Evolutionary conservation across 176 grass and related monocot species (phyloP).

Genomic region (Tuctoria greenei): DNA sequence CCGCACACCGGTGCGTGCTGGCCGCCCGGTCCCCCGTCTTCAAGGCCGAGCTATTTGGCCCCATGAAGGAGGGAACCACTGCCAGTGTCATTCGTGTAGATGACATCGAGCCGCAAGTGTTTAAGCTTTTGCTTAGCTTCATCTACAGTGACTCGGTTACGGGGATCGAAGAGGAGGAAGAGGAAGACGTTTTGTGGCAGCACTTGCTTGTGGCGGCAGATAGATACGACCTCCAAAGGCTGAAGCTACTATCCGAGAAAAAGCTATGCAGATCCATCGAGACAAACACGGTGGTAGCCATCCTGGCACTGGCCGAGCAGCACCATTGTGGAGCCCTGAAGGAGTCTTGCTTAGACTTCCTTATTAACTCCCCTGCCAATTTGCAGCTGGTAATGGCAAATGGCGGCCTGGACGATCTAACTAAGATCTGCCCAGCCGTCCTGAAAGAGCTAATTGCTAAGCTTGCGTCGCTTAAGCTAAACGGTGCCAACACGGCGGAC

Average conservation of each 20-base stretch:
- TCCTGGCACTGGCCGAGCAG: background rate
- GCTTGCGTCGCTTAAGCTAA: background rate
- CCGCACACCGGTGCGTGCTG: background rate
- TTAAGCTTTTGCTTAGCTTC: too few relatives aligned
- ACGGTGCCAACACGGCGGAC: background rate
- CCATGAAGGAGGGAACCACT: background rate
- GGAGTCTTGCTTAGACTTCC: background rate
- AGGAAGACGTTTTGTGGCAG: background rate
- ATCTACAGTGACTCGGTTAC: background rate
- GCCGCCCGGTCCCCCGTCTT: background rate
- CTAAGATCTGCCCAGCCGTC: background rate
- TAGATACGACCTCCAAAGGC: background rate
- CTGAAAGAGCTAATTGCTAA: background rate
- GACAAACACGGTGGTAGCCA: background rate
- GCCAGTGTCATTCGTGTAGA: background rate
- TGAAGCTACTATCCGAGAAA: background rate
- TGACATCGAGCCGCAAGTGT: too few relatives aligned
- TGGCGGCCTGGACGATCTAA: background rate
- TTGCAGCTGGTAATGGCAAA: background rate
- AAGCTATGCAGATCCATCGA: background rate
- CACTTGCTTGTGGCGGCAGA: background rate
- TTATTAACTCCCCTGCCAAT: background rate
- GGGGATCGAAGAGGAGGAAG: background rate
- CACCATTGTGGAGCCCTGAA: background rate
- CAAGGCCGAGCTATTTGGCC: background rate